These are phyloP conservation scores for Salvia splendens DNA, from an alignment of 257 asterid species.

Conservation along the genomic window DNA sequence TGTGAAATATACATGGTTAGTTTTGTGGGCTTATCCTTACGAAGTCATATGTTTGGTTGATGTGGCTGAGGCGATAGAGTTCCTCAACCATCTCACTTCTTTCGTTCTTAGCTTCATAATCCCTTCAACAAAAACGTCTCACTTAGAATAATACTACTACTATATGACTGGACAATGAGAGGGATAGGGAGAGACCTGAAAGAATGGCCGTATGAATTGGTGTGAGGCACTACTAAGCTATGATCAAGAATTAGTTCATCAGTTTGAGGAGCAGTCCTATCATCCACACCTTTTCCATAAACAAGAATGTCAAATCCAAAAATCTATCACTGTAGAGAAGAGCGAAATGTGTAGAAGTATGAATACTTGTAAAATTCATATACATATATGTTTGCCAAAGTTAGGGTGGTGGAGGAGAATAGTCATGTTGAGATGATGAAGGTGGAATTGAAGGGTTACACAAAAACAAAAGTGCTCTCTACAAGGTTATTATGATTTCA, in stretches of 20 bases:
- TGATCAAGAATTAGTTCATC: constrained; percentile 48
- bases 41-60: constrained; percentile 62
- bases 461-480: no score
- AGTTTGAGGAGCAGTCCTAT: constrained; percentile 31
- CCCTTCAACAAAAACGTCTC: constrained; percentile 34
- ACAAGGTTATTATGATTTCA: no score
- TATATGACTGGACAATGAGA: background rate
- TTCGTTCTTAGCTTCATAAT: constrained; percentile 56
- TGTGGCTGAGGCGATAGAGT: constrained; percentile 65
- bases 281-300: constrained; percentile 17
- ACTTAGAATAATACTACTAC: no score
- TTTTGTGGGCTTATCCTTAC: constrained; percentile 40
- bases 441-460: no score
- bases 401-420: no score
- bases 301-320: background rate
- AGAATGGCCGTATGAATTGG: constrained; percentile 59
- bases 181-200: constrained; percentile 44
- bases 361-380: no score
- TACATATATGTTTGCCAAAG: no score
- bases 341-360: no score
- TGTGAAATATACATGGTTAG: no score
- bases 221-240: constrained; percentile 48
- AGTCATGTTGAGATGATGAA: no score
- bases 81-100: constrained; percentile 65
- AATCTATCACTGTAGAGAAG: no score